phyloP scores from a whole-genome alignment of 495 filamentous ascomycete species.

The Chaetomidium leptoderma region DNA sequence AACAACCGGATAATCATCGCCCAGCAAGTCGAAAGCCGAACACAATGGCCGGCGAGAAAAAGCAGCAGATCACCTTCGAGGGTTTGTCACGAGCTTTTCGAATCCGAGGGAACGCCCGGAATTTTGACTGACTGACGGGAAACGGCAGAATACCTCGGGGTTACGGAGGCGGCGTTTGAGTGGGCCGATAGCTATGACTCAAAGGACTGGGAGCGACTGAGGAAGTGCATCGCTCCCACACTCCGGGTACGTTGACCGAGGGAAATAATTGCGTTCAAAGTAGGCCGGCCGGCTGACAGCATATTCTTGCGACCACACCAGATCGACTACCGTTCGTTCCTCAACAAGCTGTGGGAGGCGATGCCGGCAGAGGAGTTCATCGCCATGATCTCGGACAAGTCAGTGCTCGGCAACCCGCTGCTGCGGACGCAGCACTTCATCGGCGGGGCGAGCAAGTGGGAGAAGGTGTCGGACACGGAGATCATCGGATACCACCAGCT shows the following conservation, averaged over 20 bases:
- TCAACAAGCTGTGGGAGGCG: constrained; percentile 64
- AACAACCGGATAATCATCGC: background rate
- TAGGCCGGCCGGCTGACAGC: background rate
- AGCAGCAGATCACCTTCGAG: constrained; percentile 31
- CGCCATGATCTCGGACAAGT: constrained; percentile 60
- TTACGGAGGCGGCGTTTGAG: constrained; percentile 55
- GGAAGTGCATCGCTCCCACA: constrained; percentile 67
- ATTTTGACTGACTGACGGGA: constrained; percentile 8
- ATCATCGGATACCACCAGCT: constrained; percentile 72
- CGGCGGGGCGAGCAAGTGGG: constrained; percentile 64
- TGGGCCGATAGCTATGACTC: constrained; percentile 83
- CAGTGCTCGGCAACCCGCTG: constrained; percentile 65
- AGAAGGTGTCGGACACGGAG: constrained; percentile 62
- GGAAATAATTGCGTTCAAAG: background rate
- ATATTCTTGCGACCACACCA: constrained; percentile 22
- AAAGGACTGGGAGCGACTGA: constrained; percentile 73
- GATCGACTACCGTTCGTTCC: constrained; percentile 73
- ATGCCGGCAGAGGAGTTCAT: constrained; percentile 71
- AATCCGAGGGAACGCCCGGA: background rate
- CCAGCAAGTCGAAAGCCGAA: background rate
- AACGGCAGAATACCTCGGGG: constrained; percentile 48
- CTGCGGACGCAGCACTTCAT: constrained; percentile 76
- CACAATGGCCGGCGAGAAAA: constrained; percentile 29
- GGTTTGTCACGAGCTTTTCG: constrained; percentile 15
- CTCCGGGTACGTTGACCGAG: constrained; percentile 46